A percentile compares a stretch with the other conserved stretches of the same genome.
phyloP scores from a whole-genome alignment of 1,139 yeast genomes.

The Protomyces inouyei region DNA sequence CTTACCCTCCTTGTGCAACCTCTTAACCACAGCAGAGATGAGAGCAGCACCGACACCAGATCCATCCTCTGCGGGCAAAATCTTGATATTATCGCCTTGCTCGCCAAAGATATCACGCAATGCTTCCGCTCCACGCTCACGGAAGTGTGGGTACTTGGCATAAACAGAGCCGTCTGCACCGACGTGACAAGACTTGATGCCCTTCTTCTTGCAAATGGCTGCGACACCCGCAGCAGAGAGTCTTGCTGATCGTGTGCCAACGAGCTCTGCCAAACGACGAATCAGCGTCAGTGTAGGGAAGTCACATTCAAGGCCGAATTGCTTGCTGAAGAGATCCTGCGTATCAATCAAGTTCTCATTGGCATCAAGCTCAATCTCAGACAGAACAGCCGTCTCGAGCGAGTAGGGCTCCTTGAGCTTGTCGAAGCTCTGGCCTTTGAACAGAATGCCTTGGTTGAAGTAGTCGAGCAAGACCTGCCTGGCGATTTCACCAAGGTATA shows the following conservation, averaged over 20 bases:
- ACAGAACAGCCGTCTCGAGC: constrained; percentile 85
- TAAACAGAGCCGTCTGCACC: constrained; percentile 97
- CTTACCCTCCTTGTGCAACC: constrained; percentile 18
- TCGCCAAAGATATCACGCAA: constrained; percentile 78
- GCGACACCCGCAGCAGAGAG: constrained; percentile 93
- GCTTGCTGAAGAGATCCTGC: constrained; percentile 56
- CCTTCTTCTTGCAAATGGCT: constrained; percentile 86
- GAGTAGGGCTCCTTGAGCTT: constrained; percentile 58
- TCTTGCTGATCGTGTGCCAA: constrained; percentile 91
- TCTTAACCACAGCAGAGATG: constrained; percentile 61
- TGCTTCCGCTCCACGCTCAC: constrained; percentile 82
- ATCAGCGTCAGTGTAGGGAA: constrained; percentile 75
- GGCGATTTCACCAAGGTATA: constrained; percentile 87
- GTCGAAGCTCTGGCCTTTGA: constrained; percentile 61
- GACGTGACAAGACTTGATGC: constrained; percentile 69
- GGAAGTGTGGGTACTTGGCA: constrained; percentile 88
- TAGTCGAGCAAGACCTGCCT: constrained; percentile 76
- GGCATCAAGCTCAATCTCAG: constrained; percentile 80
- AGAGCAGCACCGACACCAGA: constrained; percentile 98
- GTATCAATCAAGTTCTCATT: constrained; percentile 79
- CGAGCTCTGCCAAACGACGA: constrained; percentile 75
- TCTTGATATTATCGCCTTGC: constrained; percentile 66
- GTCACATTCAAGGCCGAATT: constrained; percentile 61
- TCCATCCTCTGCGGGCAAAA: constrained; percentile 95
- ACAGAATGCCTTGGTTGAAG: constrained; percentile 58